Evolutionary conservation across 2,329 filamentous ascomycete species (phyloP).

Genomic region (Thielaviopsis punctulata): DNA sequence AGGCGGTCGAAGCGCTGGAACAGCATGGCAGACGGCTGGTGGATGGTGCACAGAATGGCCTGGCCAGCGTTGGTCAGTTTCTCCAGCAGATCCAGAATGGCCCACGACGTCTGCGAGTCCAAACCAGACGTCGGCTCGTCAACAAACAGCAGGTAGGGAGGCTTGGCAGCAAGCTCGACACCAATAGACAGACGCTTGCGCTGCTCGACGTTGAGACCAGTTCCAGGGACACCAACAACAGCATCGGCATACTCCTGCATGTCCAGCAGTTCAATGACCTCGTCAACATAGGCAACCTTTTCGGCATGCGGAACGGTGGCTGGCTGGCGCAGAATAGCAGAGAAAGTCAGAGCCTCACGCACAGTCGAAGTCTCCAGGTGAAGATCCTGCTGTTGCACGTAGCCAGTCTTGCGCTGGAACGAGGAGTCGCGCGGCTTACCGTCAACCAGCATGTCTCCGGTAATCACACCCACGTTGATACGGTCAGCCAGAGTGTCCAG

Average conservation of each 20-base stretch:
- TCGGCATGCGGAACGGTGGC: constrained; percentile 53
- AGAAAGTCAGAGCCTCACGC: constrained; percentile 74
- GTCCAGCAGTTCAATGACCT: constrained; percentile 78
- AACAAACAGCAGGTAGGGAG: constrained; percentile 73
- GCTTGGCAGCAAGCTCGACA: constrained; percentile 89
- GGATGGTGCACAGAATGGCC: constrained; percentile 91
- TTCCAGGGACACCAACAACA: constrained; percentile 75
- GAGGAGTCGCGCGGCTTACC: constrained; percentile 36
- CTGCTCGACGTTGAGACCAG: constrained; percentile 61
- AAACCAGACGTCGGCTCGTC: constrained; percentile 92
- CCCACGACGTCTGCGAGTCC: constrained; percentile 86
- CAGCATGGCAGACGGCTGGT: constrained; percentile 89
- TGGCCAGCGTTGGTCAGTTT: constrained; percentile 80
- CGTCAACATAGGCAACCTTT: constrained; percentile 74
- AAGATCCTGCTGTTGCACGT: constrained; percentile 77
- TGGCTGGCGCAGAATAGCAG: constrained; percentile 70
- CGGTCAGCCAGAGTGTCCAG: constrained; percentile 29
- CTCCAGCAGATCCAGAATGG: constrained; percentile 72
- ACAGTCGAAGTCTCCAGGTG: constrained; percentile 74
- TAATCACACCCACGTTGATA: constrained; percentile 43
- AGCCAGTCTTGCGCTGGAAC: constrained; percentile 49
- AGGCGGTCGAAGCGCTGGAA: constrained; percentile 82
- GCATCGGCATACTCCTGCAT: constrained; percentile 86
- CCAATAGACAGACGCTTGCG: constrained; percentile 74
- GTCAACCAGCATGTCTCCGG: constrained; percentile 49